Base-by-base conservation (phyloP, 352 stramenopile genomes). In the Phytophthora brassicae region DNA sequence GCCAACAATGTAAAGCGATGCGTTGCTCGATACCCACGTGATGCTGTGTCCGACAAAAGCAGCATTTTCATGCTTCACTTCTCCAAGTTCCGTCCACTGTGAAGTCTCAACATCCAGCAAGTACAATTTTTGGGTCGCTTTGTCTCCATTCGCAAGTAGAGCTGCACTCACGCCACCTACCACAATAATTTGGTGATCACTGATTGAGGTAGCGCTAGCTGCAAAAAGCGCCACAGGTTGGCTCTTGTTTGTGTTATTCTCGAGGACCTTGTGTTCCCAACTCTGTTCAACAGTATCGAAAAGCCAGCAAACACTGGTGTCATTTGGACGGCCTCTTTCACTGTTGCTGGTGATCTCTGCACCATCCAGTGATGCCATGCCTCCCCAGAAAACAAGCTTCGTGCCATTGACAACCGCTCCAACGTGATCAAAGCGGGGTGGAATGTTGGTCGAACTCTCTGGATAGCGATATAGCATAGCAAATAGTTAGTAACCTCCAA, bases 381-480 rank as follows among this genome's bases (percentile, higher is more conserved):
- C 84, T 43, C 82, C 84, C 64, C 70, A 85, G 47, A 93, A 77
- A 1, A 77, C 58, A 46, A 94, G 67, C 38, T 82, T 77, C 6
- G 74, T 83, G 24, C 63, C 61, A 3, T 71, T 60, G 14, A 90
- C 57, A 26, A 85, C 74, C 20, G 66, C 70, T 26, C 69, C 78
- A 57, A 90, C 50, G 60, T 94, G 82, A 44, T 92, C 82, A 41
- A 89, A 91, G 28, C 72, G 70, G 51, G 58, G 28, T 16, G 63
- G 31, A 19, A 46, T 20, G 26, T 20, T 55, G 35, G 19, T 51
- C 1, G 55, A 51, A 19, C 7, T 69, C 11, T 66, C 67, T 79
- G 49, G 8, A 54, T 31, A 31, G 8, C 26, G 56, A 38, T 17
- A 16, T 0, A 41, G 35, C 1, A 14, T 44, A 44, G 23, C 8